Evolutionary conservation across 140 eudicot species (phyloP).

Genomic region (Senecio squalidus): DNA sequence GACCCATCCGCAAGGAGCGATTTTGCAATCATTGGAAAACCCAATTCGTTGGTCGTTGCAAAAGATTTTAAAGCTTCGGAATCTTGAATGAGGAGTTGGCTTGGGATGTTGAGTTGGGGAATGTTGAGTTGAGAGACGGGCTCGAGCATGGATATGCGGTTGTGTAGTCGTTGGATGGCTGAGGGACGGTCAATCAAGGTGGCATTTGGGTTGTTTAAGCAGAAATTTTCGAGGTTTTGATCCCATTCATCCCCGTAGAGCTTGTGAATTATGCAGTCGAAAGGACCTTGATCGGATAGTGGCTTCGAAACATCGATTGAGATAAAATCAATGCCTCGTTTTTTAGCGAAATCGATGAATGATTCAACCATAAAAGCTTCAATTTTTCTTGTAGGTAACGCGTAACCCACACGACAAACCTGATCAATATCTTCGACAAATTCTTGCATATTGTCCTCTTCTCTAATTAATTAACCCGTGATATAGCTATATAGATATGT

Average conservation of each 20-base stretch:
- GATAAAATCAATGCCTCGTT: slow-evolving; percentile 43
- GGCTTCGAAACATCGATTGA: slow-evolving; percentile 34
- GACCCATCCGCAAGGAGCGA: slow-evolving; percentile 52
- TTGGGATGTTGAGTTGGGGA: slow-evolving; percentile 30
- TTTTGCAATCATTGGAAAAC: slow-evolving; percentile 53
- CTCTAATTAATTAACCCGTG: not conserved
- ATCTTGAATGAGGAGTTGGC: slow-evolving; percentile 41
- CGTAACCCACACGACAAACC: slow-evolving; percentile 48
- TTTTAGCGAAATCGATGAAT: slow-evolving; percentile 30
- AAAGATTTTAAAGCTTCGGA: slow-evolving; percentile 2
- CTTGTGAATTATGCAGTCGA: slow-evolving; percentile 57
- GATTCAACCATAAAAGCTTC: slow-evolving; percentile 41
- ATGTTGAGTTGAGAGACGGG: slow-evolving; percentile 29
- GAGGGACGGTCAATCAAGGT: slow-evolving; percentile 40
- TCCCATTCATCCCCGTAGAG: slow-evolving; percentile 42
- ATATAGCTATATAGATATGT: not conserved
- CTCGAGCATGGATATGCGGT: slow-evolving; percentile 58
- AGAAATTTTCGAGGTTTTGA: slow-evolving; percentile 21
- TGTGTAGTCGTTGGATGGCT: slow-evolving; percentile 47
- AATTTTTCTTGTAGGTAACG: slow-evolving; percentile 47
- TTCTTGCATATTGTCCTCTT: slow-evolving; percentile 17
- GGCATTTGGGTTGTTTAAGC: slow-evolving; percentile 30
- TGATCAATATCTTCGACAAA: not conserved
- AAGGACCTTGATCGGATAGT: slow-evolving; percentile 47
- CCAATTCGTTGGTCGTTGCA: not conserved